phyloP scores from a whole-genome alignment of 768 basidiomycete genomes.

The Kwoniella heveanensis region DNA sequence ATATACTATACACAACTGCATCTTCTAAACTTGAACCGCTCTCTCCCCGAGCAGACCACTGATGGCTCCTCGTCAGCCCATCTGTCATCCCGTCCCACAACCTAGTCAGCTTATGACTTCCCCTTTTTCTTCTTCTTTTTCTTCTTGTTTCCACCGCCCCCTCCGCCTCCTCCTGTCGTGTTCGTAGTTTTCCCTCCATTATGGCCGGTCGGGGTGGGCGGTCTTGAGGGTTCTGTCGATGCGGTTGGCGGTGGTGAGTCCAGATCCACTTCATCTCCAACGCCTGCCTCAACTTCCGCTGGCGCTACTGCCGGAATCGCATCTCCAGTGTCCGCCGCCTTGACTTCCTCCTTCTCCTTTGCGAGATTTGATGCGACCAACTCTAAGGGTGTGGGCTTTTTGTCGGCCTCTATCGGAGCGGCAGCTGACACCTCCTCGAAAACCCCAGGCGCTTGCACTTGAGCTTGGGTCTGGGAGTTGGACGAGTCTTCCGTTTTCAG shows the following conservation, averaged over 20 bases:
- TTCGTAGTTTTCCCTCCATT: background rate
- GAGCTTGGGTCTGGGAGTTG: too few species aligned
- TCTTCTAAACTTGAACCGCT: too few species aligned
- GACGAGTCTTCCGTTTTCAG: too few species aligned
- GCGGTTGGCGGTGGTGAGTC: background rate
- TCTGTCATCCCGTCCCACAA: too few species aligned
- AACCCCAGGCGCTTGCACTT: too few species aligned
- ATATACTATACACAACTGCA: too few species aligned
- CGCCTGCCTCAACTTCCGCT: background rate
- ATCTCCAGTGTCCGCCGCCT: background rate
- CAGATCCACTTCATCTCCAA: background rate
- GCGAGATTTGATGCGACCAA: too few species aligned
- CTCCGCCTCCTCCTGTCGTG: background rate
- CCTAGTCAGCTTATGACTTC: slow-evolving; percentile 1
- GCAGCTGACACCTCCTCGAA: too few species aligned
- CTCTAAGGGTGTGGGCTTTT: too few species aligned
- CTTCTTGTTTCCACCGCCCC: slow-evolving; percentile 19
- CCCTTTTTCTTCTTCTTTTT: slow-evolving; percentile 41
- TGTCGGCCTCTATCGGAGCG: too few species aligned
- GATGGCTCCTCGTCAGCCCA: background rate
- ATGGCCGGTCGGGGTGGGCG: background rate
- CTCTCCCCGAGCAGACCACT: background rate
- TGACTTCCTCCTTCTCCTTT: too few species aligned
- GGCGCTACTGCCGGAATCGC: background rate
- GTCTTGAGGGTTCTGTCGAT: background rate